Evolutionary conservation across 441 rosid species (phyloP), one percentile per base, ranked within the genome.

Genomic region (Bocquillonia castaneifolia): DNA sequence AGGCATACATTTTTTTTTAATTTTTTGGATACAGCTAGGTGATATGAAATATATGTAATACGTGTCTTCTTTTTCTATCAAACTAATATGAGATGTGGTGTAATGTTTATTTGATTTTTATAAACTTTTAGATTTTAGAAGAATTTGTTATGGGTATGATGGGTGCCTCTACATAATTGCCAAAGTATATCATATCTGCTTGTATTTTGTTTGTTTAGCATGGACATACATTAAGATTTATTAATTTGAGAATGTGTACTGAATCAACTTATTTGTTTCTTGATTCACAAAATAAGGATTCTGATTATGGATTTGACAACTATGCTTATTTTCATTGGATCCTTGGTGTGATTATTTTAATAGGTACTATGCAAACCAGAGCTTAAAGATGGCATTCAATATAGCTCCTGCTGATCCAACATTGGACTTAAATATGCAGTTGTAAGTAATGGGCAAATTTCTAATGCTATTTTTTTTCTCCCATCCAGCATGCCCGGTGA

Each of bases 321-420:
- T 48, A 52, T 68, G 39, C 52, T 31, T 68, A 48, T 72, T 25
- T 65, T 62, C 59, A 52, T 37, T 36, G 18, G 51, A 32, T 37
- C 50, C 51, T 60, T 63, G 50, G 52, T 76, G 54, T 74, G 57
- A 71, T 62, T 69, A 34, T 74, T 66, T 72, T 62, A 58, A 59
- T 81, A 94, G 99, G 69, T 94, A 87, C 76, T 88, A 78, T 79
- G 68, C 68, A 62, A 83, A 82, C 60, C 92, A 86, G 74, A 80
- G 82, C 81, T 83, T 94, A 64, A 88, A 87, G 80, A 62, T 36
- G 70, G 96, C 98, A 67, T 92, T 87, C 77, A 86, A 84, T 74
- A 85, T 73, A 74, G 97, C 99, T 80, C 96, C 96, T 74, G 92
- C 98, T 63, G 99, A 94, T 81, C 97, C 99, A 64, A 88, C 99